Percentiles rank a stretch among this genome's conserved stretches.
Evolutionary conservation across 75 land plant species (phyloP).

Genomic region (Sequoiadendron giganteum): DNA sequence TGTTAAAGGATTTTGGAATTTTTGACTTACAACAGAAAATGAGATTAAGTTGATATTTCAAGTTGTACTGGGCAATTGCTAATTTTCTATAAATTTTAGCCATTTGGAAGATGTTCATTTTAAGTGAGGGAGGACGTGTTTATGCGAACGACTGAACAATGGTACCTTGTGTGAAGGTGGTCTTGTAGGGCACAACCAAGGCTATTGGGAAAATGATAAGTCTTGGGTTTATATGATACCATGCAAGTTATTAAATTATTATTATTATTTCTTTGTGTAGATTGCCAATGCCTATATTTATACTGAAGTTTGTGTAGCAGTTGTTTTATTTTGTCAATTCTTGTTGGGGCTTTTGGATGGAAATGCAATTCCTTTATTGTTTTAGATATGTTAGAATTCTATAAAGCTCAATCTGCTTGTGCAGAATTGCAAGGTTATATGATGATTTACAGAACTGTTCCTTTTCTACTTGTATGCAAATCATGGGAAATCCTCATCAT

Average conservation of each 20-base stretch:
- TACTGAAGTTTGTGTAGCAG: neutral
- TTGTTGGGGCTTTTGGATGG: neutral
- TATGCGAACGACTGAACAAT: neutral
- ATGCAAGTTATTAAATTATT: too few relatives aligned
- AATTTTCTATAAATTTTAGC: neutral
- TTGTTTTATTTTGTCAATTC: neutral
- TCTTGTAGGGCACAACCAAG: neutral
- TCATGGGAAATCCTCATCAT: neutral
- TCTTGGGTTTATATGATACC: too few relatives aligned
- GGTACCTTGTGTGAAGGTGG: neutral
- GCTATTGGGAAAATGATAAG: too few relatives aligned
- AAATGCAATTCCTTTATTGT: neutral
- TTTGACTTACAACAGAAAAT: neutral
- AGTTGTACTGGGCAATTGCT: neutral
- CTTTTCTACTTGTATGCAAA: neutral
- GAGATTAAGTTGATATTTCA: neutral
- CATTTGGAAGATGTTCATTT: neutral
- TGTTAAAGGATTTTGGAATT: neutral
- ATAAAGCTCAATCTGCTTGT: neutral
- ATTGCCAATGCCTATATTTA: neutral
- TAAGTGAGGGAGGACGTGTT: neutral
- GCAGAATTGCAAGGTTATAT: neutral
- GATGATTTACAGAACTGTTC: neutral
- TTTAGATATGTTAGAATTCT: neutral
- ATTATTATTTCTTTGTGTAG: too few relatives aligned